Conservation (phyloP, 306 rosid species). For the Sophora flavescens region DNA sequence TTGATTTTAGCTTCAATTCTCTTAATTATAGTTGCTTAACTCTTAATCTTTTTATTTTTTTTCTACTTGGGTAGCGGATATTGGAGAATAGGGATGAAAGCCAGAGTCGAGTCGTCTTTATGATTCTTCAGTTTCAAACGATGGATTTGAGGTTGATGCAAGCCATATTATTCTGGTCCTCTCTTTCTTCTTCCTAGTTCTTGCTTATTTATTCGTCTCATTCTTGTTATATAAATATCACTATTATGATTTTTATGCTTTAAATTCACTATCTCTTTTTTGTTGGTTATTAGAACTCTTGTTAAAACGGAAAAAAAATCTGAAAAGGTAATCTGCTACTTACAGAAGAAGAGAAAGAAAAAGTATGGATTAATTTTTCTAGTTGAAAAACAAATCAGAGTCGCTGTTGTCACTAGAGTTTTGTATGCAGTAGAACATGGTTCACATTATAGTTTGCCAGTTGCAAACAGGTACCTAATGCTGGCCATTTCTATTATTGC, state of each 20-base stretch:
- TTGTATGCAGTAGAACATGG: no score
- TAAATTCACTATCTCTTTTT: background rate
- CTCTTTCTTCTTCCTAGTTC: slow-evolving; percentile 23
- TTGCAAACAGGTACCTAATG: no score
- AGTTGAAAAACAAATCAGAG: no score
- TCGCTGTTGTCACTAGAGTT: no score
- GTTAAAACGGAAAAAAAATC: background rate
- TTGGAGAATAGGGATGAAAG: slow-evolving; percentile 90
- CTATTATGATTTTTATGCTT: background rate
- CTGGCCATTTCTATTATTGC: no score
- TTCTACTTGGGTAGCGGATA: slow-evolving; percentile 73
- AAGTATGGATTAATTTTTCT: background rate
- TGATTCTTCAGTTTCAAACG: slow-evolving; percentile 79
- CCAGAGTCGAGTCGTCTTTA: slow-evolving; percentile 90
- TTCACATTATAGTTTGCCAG: no score
- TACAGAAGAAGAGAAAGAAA: background rate
- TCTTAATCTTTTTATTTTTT: no score
- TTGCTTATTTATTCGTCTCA: slow-evolving; percentile 29
- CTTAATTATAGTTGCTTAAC: no score
- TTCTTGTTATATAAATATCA: background rate
- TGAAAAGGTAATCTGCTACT: background rate
- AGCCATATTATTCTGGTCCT: slow-evolving; percentile 89
- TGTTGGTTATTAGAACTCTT: slow-evolving; percentile 8
- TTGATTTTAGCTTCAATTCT: no score
- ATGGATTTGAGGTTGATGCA: slow-evolving; percentile 92